phyloP scores from a whole-genome alignment of 371 early-diverging fungal species.

The Mucor velutinosus region DNA sequence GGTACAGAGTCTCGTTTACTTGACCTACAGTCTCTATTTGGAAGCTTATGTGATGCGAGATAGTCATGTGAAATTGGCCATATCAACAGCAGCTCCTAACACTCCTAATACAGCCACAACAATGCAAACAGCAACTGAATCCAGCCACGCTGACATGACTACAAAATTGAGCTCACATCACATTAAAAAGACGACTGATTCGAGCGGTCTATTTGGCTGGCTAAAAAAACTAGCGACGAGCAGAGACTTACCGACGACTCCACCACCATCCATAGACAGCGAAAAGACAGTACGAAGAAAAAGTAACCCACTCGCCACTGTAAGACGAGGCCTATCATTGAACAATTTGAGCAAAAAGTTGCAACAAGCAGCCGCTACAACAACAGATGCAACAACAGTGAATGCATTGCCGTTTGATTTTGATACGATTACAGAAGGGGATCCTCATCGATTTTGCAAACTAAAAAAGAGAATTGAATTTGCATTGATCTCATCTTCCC shows the following conservation, averaged over 20 bases:
- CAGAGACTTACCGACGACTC: conserved; percentile 2
- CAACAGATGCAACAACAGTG: neutral
- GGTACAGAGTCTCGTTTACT: conserved; percentile 14
- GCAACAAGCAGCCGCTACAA: neutral
- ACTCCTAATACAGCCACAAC: neutral
- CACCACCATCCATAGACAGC: conserved; percentile 5
- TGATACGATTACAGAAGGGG: neutral
- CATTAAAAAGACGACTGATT: neutral
- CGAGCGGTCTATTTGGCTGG: conserved; percentile 9
- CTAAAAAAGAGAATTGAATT: conserved; percentile 52
- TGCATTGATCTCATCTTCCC: conserved; percentile 61
- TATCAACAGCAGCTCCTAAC: neutral
- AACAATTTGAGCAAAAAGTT: conserved; percentile 1
- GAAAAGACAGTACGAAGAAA: conserved; percentile 31
- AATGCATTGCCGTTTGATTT: neutral
- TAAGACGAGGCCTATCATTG: conserved; percentile 8
- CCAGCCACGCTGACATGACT: neutral
- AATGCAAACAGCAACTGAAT: neutral
- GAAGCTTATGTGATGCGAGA: conserved; percentile 32
- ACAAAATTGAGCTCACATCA: neutral
- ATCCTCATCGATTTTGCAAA: conserved; percentile 35
- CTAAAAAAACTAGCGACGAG: conserved; percentile 1
- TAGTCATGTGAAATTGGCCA: conserved; percentile 24
- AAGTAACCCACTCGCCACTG: conserved; percentile 16
- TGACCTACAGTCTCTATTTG: conserved; percentile 23